Evolutionary conservation across 148 eudicot species (phyloP).

Genomic region (Spergularia bocconei): DNA sequence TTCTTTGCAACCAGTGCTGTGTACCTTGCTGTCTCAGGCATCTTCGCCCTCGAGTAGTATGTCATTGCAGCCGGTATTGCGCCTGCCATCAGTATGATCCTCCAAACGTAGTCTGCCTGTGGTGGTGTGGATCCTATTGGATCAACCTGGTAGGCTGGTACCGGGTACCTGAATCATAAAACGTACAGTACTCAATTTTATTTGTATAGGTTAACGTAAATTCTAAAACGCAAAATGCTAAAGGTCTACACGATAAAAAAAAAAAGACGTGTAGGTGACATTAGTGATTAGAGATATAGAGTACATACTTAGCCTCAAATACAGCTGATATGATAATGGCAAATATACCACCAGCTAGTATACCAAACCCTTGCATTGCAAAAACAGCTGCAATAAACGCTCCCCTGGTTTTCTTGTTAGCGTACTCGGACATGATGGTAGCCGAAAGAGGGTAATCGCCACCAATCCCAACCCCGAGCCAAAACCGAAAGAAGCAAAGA

Average conservation of each 20-base stretch:
- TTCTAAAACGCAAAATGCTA: too few relatives aligned
- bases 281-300: too few relatives aligned
- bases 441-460: conserved; percentile 70
- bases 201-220: too few relatives aligned
- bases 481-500: conserved; percentile 59
- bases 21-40: conserved; percentile 69
- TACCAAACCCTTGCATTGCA: conserved; percentile 72
- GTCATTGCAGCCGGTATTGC: conserved; percentile 47
- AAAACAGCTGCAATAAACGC: conserved; percentile 62
- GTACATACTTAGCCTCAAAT: conserved; percentile 36
- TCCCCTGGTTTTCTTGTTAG: conserved; percentile 64
- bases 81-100: conserved; percentile 55
- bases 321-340: conserved; percentile 37
- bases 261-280: too few relatives aligned
- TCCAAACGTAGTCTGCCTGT: conserved; percentile 54
- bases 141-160: conserved; percentile 33
- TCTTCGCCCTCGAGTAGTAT: conserved; percentile 56
- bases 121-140: conserved; percentile 35
- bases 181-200: not conserved
- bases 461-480: conserved; percentile 65
- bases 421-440: conserved; percentile 67
- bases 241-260: too few relatives aligned
- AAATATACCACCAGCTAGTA: conserved; percentile 53
- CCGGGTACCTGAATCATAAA: conserved; percentile 23
- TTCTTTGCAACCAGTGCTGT: conserved; percentile 57